A percentile compares a stretch with the other conserved stretches of the same genome.
These are phyloP conservation scores for Colletotrichum costaricense DNA, from an alignment of 2,329 filamentous ascomycete species.

Conservation along the genomic window DNA sequence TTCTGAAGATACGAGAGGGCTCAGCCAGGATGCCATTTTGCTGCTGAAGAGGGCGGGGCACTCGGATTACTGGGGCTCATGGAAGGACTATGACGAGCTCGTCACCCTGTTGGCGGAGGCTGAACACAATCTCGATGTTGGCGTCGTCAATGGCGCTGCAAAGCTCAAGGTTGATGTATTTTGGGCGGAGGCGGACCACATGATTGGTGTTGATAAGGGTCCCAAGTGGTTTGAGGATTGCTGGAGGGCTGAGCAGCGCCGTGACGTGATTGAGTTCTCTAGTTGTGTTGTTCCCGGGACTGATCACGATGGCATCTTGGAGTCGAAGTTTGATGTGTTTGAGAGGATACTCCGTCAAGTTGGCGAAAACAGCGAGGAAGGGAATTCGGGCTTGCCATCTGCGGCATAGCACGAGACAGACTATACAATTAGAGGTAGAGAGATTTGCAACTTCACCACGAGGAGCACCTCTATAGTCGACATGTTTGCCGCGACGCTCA, in stretches of 20 bases:
- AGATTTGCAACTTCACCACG: background rate
- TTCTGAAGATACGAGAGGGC: conserved; percentile 39
- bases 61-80: conserved; percentile 41
- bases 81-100: conserved; percentile 45
- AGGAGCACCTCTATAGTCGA: background rate
- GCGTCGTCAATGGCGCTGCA: conserved; percentile 22
- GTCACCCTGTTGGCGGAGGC: conserved; percentile 40
- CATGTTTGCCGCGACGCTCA: background rate
- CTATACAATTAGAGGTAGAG: background rate
- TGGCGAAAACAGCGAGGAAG: background rate
- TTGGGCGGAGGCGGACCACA: conserved; percentile 42
- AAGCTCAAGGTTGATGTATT: conserved; percentile 42
- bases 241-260: conserved; percentile 36
- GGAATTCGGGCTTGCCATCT: background rate
- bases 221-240: conserved; percentile 44
- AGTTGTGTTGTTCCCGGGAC: conserved; percentile 39
- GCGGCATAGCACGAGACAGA: background rate
- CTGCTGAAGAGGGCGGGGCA: conserved; percentile 41
- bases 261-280: conserved; percentile 36
- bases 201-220: conserved; percentile 43
- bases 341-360: conserved; percentile 6
- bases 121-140: background rate
- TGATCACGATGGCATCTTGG: conserved; percentile 39
- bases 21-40: conserved; percentile 43
- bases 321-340: background rate